Evolutionary conservation across 345 rosid genomes (phyloP).

Genomic region (Populus simonii): DNA sequence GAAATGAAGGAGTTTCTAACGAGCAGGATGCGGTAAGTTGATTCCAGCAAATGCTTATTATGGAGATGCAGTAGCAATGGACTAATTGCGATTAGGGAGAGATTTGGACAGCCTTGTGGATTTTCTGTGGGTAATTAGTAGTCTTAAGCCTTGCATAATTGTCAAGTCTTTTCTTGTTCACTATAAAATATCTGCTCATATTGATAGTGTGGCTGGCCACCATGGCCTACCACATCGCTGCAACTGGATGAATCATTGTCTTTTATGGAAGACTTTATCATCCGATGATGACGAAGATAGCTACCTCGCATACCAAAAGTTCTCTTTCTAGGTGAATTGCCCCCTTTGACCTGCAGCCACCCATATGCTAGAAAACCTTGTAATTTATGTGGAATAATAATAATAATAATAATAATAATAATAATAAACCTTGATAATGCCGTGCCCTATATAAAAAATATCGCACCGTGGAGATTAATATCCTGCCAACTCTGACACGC

Average conservation of each 20-base stretch:
- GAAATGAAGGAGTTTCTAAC: conserved; percentile 14
- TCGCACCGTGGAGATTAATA: background rate
- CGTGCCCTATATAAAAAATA: background rate
- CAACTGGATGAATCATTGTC: background rate
- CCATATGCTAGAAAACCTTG: background rate
- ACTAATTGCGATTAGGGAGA: conserved; percentile 19
- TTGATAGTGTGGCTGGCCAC: conserved; percentile 5
- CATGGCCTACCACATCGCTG: background rate
- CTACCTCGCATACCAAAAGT: background rate
- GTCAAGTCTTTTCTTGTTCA: background rate
- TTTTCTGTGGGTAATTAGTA: background rate
- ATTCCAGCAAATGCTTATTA: conserved; percentile 10
- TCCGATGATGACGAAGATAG: background rate
- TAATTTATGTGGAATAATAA: background rate
- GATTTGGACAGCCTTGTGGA: conserved; percentile 20
- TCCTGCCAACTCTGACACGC: background rate
- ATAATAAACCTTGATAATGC: background rate
- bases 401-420: background rate
- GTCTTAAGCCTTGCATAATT: background rate
- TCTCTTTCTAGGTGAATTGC: background rate
- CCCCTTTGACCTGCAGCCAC: background rate
- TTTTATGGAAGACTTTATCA: background rate
- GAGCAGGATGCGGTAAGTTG: conserved; percentile 21
- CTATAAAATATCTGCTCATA: background rate
- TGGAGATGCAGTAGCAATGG: conserved; percentile 6